phyloP scores from a whole-genome alignment of 345 rosid species.

The Triadica sebifera region DNA sequence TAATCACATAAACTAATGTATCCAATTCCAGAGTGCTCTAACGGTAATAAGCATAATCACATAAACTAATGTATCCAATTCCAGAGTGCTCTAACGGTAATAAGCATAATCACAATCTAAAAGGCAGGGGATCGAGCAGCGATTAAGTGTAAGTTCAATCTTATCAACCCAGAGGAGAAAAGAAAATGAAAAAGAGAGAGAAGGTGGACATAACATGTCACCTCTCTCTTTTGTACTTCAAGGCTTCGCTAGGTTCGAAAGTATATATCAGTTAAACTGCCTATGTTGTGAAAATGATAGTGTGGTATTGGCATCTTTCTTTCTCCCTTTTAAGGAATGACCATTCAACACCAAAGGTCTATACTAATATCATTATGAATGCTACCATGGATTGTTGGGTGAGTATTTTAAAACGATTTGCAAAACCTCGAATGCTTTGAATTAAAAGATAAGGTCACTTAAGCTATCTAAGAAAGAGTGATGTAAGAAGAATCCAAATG shows the following conservation, averaged over 20 bases:
- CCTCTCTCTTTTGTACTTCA: too few relatives aligned
- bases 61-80: not conserved
- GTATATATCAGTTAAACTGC: too few relatives aligned
- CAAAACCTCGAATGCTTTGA: not conserved
- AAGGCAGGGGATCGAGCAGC: not conserved
- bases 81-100: not conserved
- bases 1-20: not conserved
- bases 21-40: not conserved
- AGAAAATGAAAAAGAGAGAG: too few relatives aligned
- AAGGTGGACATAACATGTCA: too few relatives aligned
- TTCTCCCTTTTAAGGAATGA: not conserved
- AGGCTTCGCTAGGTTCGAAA: too few relatives aligned
- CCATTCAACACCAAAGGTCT: too few relatives aligned
- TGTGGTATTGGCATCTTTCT: not conserved
- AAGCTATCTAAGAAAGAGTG: not conserved
- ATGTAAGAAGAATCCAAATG: conserved; percentile 1
- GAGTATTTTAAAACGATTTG: too few relatives aligned
- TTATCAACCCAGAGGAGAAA: not conserved
- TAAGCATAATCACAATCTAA: not conserved
- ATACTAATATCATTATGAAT: too few relatives aligned
- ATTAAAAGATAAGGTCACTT: not conserved
- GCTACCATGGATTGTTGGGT: too few relatives aligned
- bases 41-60: not conserved
- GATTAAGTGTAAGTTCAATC: not conserved
- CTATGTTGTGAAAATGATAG: too few relatives aligned